These are phyloP conservation scores for Cryptococcus sp. DNA, from an alignment of 1,284 basidiomycete species.

Conservation along the genomic window DNA sequence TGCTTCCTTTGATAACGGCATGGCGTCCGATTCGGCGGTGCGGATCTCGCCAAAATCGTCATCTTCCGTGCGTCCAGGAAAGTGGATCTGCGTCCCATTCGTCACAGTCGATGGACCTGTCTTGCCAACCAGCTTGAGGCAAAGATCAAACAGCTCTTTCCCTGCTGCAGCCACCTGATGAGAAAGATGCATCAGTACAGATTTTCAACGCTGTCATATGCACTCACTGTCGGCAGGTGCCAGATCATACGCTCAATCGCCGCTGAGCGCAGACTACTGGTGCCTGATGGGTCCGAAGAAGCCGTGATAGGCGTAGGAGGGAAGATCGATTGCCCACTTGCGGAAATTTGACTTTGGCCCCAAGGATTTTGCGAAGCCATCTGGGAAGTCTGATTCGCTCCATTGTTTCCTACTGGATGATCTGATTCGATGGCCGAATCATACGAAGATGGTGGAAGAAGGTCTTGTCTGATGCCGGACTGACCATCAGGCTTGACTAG, in stretches of 20 bases:
- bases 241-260: conserved; percentile 8
- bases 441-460: conserved; percentile 17
- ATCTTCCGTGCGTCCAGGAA: conserved; percentile 53
- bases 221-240: conserved; percentile 22
- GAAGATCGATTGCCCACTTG: conserved; percentile 1
- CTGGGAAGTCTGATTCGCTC: too few relatives aligned
- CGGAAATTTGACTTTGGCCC: conserved; percentile 10
- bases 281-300: background rate
- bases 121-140: conserved; percentile 8
- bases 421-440: conserved; percentile 1
- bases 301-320: conserved; percentile 9
- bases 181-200: background rate
- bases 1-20: conserved; percentile 39
- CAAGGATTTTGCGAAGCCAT: conserved; percentile 1
- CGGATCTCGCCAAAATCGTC: conserved; percentile 69
- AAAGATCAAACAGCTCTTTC: conserved; percentile 13
- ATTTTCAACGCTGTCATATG: background rate
- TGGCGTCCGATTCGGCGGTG: conserved; percentile 50
- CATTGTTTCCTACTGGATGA: background rate
- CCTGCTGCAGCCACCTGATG: conserved; percentile 14
- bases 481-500: conserved; percentile 64
- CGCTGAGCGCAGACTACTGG: background rate
- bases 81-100: conserved; percentile 1
- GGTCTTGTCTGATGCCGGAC: conserved; percentile 63
- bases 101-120: background rate